Evolutionary conservation across 495 filamentous ascomycete genomes (phyloP), one percentile per base, ranked within the genome.

Genomic region (Aspergillus kassunensis): DNA sequence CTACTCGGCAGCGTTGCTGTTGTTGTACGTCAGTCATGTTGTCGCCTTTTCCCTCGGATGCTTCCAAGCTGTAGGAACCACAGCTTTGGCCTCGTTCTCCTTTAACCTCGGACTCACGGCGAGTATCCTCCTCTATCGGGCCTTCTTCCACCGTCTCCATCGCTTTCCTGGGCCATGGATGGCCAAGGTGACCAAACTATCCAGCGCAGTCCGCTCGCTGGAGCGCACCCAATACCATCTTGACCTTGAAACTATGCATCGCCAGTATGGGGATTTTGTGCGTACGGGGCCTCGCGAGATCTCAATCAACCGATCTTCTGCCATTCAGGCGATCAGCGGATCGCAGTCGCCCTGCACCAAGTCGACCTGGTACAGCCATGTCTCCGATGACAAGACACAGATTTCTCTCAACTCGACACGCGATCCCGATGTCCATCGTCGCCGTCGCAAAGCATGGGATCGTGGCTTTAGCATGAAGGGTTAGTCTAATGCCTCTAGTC

Each of bases 361-460:
- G 51, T 42, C 56, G 5, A 36, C 60, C 1, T 72, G 59, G 57
- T 75, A 75, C 52, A 67, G 64, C 63, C 53, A 57, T 60, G 9
- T 54, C 43, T 52, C 58, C 39, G n/a, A 61, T 13, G 39, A 61
- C 8, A 36, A 50, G 4, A 46, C 41, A 3, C 11, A 51, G 20
- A 56, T 63, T 11, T 52, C 62, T 0, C 49, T 74, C 1, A 56
- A 72, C 10, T 58, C 43, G 4, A 60, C 65, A 0, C 66, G 74
- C 4, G 50, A 63, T 40, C 56, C 55, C 33, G 55, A 54, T 4
- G 16, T 59, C 1, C 74, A 77, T 51, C 62, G 63, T 7, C 40
- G 46, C 2, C 59, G 70, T 4, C 72, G 74, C 12, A 57, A 65
- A 15, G 60, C 68, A 9, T 76, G 70, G 73, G 66, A 68, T 47